Conservation (phyloP, 352 stramenopile species). For the Lagenidium sp. region DNA sequence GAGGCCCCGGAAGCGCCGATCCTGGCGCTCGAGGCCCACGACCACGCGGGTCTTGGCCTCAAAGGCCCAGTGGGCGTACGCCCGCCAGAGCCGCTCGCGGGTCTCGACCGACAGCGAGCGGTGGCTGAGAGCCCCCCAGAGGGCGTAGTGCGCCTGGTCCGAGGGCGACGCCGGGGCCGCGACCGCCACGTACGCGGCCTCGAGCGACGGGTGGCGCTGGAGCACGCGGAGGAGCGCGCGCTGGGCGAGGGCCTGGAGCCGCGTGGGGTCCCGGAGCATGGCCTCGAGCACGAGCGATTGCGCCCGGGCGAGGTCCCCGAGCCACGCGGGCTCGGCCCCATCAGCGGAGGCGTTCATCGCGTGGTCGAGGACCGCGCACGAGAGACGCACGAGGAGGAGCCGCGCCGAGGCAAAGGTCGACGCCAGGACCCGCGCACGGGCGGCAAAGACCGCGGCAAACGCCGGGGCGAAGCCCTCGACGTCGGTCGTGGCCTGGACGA, state of each 20-base stretch:
- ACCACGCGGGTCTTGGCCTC: slow-evolving; percentile 55
- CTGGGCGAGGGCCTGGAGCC: slow-evolving; percentile 28
- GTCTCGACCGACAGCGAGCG: slow-evolving; percentile 17
- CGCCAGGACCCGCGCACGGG: slow-evolving; percentile 25
- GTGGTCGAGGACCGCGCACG: slow-evolving; percentile 38
- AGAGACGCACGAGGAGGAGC: slow-evolving; percentile 46
- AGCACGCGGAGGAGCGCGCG: slow-evolving; percentile 36
- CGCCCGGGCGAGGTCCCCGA: slow-evolving; percentile 29
- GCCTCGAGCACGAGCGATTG: slow-evolving; percentile 54
- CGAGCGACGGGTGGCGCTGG: slow-evolving; percentile 27
- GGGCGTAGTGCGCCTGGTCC: slow-evolving; percentile 50
- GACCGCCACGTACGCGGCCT: slow-evolving; percentile 28
- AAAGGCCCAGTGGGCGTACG: slow-evolving; percentile 69
- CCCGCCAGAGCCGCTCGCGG: slow-evolving; percentile 37
- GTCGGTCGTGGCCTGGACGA: slow-evolving; percentile 19
- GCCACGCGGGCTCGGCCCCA: slow-evolving; percentile 18
- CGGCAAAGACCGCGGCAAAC: slow-evolving; percentile 37
- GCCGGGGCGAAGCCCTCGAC: slow-evolving; percentile 35
- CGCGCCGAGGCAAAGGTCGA: slow-evolving; percentile 45
- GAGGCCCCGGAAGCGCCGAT: slow-evolving; percentile 44
- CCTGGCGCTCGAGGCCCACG: slow-evolving; percentile 23
- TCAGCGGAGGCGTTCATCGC: slow-evolving; percentile 8
- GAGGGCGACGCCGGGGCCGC: slow-evolving; percentile 12
- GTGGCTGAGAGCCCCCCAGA: slow-evolving; percentile 48
- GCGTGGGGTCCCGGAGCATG: slow-evolving; percentile 32